These are phyloP conservation scores for Sugiyamaella smithiae DNA, from an alignment of 805 yeast genomes.

Conservation along the genomic window DNA sequence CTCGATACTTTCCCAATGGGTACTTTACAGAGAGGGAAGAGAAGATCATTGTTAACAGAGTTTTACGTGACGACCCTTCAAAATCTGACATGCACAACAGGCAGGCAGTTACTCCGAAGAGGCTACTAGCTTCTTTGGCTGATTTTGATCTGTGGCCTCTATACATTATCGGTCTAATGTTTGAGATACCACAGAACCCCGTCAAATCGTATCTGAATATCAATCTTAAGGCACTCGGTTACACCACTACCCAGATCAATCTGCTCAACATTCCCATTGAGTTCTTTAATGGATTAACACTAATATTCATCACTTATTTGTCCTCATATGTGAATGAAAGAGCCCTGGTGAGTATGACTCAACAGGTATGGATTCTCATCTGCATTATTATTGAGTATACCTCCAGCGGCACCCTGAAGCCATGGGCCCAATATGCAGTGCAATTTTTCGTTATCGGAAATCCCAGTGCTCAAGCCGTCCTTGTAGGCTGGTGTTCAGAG, in stretches of 20 bases:
- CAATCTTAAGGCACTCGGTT: conserved; percentile 49
- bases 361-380: conserved; percentile 18
- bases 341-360: conserved; percentile 15
- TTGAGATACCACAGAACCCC: conserved; percentile 39
- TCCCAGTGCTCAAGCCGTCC: conserved; percentile 9
- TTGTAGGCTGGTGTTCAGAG: conserved; percentile 50
- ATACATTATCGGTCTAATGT: conserved; percentile 48
- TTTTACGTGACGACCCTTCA: conserved; percentile 60
- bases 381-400: conserved; percentile 12
- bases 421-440: conserved; percentile 9
- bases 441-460: neutral
- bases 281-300: conserved; percentile 12
- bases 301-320: conserved; percentile 16
- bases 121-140: conserved; percentile 40
- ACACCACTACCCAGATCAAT: conserved; percentile 50
- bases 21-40: conserved; percentile 56
- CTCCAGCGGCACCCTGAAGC: neutral
- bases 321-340: conserved; percentile 18
- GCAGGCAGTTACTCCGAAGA: conserved; percentile 46
- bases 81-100: conserved; percentile 65
- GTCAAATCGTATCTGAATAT: conserved; percentile 46
- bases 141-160: conserved; percentile 59
- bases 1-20: conserved; percentile 48
- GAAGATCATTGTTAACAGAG: conserved; percentile 56
- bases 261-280: conserved; percentile 42